Evolutionary conservation across 2,329 filamentous ascomycete genomes (phyloP), one percentile per base, ranked within the genome.

Genomic region (Dactylella cylindrospora): DNA sequence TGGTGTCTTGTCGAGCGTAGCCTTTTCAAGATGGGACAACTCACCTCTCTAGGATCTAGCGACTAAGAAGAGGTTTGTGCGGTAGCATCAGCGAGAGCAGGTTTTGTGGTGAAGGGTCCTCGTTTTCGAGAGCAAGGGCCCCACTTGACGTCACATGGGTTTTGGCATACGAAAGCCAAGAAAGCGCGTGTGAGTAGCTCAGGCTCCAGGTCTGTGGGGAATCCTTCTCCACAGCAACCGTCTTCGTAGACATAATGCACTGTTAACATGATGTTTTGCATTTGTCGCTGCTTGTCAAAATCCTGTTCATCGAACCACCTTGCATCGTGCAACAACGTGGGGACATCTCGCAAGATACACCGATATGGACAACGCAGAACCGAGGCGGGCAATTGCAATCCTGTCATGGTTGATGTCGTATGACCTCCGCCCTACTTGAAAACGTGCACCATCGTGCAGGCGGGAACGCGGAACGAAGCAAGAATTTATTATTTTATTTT

Each of bases 151-250:
- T 57, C 52, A 57, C 20, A 28, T 22, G 43, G n/a, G 29, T 36
- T 41, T 49, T 36, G 43, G 43, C 52, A 47, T 26, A 57, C 52
- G 52, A 49, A 57, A 49, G 52, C 52, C 52, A 57, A 57, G 52
- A n/a, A n/a, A n/a, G n/a, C 22, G n/a, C 9, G 3, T 22, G 23
- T 41, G 22, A 41, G 38, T 8, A 12, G 8, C n/a, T 41, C 7
- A 17, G 4, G 15, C 38, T 7, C n/a, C 6, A 7, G 15, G 29
- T 45, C 5, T 33, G 29, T 35, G 23, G 22, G 22, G 39, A 43
- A 28, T 29, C 39, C 25, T 43, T 23, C 28, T 15, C 20, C 19
- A 8, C 13, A 15, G 20, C 6, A 8, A 10, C 12, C 19, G 13
- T 36, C 15, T 22, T 22, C 29, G 49, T 6, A 19, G 26, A 40